Percentiles rank a stretch among this genome's conserved stretches.
These are phyloP conservation scores for Starmerella potacharoeniae DNA, from an alignment of 805 yeast genomes.

Conservation along the genomic window DNA sequence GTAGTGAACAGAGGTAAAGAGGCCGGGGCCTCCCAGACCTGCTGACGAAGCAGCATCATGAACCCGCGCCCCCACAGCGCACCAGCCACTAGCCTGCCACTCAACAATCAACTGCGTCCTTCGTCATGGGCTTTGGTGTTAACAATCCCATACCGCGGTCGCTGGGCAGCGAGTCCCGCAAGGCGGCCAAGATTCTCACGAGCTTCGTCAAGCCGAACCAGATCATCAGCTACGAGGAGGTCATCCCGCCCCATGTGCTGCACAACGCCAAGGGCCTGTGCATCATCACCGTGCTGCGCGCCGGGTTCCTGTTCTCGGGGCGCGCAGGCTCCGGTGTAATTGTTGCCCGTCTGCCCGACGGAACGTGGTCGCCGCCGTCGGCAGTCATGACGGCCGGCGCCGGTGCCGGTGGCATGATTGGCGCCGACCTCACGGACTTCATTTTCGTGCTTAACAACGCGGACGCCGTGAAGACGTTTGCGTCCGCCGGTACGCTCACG, in stretches of 20 bases:
- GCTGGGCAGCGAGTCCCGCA: slow-evolving; percentile 75
- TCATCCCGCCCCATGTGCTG: slow-evolving; percentile 80
- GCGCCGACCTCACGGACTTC: slow-evolving; percentile 92
- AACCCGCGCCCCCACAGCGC: slow-evolving; percentile 4
- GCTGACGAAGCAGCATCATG: slow-evolving; percentile 1
- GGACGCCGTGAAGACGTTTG: slow-evolving; percentile 85
- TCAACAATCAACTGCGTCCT: background rate
- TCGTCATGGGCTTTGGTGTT: slow-evolving; percentile 37
- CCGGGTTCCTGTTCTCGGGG: slow-evolving; percentile 92
- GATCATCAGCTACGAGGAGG: slow-evolving; percentile 69
- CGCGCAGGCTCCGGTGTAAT: slow-evolving; percentile 96
- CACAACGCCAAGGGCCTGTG: slow-evolving; percentile 90
- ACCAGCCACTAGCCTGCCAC: background rate
- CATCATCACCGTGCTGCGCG: slow-evolving; percentile 84
- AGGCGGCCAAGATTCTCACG: slow-evolving; percentile 85
- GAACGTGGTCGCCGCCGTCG: slow-evolving; percentile 94
- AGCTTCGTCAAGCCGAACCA: slow-evolving; percentile 93
- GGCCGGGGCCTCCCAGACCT: background rate
- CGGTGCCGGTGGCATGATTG: slow-evolving; percentile 97
- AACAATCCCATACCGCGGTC: slow-evolving; percentile 94
- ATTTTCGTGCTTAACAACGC: slow-evolving; percentile 80
- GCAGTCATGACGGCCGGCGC: slow-evolving; percentile 96
- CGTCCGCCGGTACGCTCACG: slow-evolving; percentile 88
- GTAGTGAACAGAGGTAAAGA: too few species aligned
- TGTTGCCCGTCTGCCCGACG: slow-evolving; percentile 88